Percentiles rank a stretch among this genome's conserved stretches.
Evolutionary conservation across 805 yeast genomes (phyloP).

Genomic region (Schwanniomyces polymorphus): DNA sequence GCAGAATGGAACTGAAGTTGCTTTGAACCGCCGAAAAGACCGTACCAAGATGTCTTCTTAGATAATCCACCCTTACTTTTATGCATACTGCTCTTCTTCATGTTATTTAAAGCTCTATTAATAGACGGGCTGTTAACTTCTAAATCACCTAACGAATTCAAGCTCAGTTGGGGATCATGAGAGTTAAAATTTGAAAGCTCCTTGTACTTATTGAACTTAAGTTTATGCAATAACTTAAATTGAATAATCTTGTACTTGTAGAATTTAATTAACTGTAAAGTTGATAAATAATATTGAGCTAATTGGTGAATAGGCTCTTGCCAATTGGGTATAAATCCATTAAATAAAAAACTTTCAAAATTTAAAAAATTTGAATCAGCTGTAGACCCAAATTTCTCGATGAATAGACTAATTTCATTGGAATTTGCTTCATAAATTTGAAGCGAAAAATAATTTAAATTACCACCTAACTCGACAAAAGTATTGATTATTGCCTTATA

Average conservation of each 20-base stretch:
- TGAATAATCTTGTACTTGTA: constrained; percentile 55
- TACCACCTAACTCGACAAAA: constrained; percentile 55
- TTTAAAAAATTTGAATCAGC: constrained; percentile 52
- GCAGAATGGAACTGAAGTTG: constrained; percentile 4
- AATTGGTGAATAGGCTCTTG: constrained; percentile 53
- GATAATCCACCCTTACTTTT: constrained; percentile 8
- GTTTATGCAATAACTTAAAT: constrained; percentile 38
- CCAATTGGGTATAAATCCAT: constrained; percentile 40
- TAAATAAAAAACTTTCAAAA: constrained; percentile 43
- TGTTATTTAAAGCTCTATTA: constrained; percentile 29
- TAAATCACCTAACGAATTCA: constrained; percentile 31
- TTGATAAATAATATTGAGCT: constrained; percentile 42
- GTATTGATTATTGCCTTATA: constrained; percentile 37
- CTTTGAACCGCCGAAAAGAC: constrained; percentile 41
- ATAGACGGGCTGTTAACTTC: constrained; percentile 39
- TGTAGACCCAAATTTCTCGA: constrained; percentile 55
- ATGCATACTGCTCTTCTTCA: constrained; percentile 11
- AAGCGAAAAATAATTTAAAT: constrained; percentile 54
- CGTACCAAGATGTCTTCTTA: constrained; percentile 41
- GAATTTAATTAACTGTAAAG: constrained; percentile 47
- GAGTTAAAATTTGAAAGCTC: constrained; percentile 31
- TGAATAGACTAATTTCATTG: constrained; percentile 27
- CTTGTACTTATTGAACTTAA: constrained; percentile 37
- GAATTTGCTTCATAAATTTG: constrained; percentile 31
- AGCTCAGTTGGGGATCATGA: constrained; percentile 16